Base-by-base conservation (phyloP, 2,329 filamentous ascomycete genomes). In the Claviceps sorghi region DNA sequence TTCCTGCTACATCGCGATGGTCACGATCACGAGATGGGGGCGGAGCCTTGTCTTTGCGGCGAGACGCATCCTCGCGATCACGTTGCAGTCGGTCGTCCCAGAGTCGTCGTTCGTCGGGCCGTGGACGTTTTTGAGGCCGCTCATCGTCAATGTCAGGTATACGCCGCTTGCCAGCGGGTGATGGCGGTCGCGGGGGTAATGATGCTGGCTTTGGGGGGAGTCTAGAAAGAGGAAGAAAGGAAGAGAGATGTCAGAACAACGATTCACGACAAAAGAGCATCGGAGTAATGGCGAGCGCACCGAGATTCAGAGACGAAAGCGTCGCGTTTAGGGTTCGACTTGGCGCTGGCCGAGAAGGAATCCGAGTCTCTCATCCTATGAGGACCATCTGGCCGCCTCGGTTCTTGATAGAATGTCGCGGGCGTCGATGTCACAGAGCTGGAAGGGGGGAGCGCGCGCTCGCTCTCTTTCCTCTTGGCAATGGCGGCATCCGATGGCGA, bases 101-200 rank as follows among this genome's bases (percentile, higher is more conserved):
- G 22, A 58, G 55, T 42, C 63, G 65, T 52, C 58, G 55, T 15
- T 60, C 53, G 26, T 76, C 74, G 21, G 70, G 62, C 53, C 67
- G 73, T 26, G 64, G 61, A 52, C 75, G 71, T 61, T 79, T 80
- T 51, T 65, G 66, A 1, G 70, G 66, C 51, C 74, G 69, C 34
- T 69, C 67, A 29, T 74, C 73, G 21, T 76, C 72, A 7, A 56
- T 49, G 17, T 78, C 75, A 15, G 66, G 62, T 11, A 60, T 55
- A 42, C 75, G 73, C 63, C 77, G 78, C 58, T 69, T 73, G 55
- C 61, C 70, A 49, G 73, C 71, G 8, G 68, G 72, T 41, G 68
- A 74, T n/a, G 62, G 56, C 58, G 68, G 61, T 59, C 69, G 55
- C 50, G 68, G 59, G 46, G 69, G 65, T 43, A 67, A 55, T 32